These are phyloP conservation scores for Acrocalymma vagum DNA, from an alignment of 2,329 filamentous ascomycete genomes.

Conservation along the genomic window DNA sequence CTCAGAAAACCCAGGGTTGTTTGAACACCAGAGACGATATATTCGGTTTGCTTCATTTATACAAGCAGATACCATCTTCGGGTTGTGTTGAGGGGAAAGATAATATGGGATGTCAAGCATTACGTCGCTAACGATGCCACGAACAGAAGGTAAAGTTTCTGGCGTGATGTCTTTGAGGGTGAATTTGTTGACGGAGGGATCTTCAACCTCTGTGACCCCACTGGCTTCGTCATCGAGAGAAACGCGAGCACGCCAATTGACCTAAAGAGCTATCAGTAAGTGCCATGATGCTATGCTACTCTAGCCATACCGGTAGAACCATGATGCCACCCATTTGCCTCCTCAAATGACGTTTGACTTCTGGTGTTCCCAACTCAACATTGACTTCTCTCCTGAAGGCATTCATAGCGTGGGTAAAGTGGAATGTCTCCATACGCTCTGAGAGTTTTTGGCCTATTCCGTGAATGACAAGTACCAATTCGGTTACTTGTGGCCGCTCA, in stretches of 20 bases:
- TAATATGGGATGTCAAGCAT: slow-evolving; percentile 99
- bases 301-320: slow-evolving; percentile 72
- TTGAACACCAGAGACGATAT: slow-evolving; percentile 93
- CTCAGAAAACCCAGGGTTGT: slow-evolving; percentile 86
- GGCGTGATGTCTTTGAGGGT: slow-evolving; percentile 90
- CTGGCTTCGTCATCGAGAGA: slow-evolving; percentile 79
- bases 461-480: slow-evolving; percentile 90
- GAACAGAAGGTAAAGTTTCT: slow-evolving; percentile 85
- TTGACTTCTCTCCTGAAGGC: slow-evolving; percentile 87
- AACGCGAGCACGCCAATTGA: slow-evolving; percentile 92
- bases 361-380: slow-evolving; percentile 77
- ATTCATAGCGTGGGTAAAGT: slow-evolving; percentile 97
- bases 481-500: slow-evolving; percentile 78
- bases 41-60: slow-evolving; percentile 92
- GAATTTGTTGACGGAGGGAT: slow-evolving; percentile 69
- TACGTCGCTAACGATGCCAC: slow-evolving; percentile 93
- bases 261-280: slow-evolving; percentile 33
- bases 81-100: slow-evolving; percentile 87
- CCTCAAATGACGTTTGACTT: slow-evolving; percentile 78
- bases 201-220: slow-evolving; percentile 62
- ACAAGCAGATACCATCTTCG: slow-evolving; percentile 91
- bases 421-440: slow-evolving; percentile 92
- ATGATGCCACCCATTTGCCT: slow-evolving; percentile 87
- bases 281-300: neutral
- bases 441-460: slow-evolving; percentile 97